phyloP scores from a whole-genome alignment of 2,329 filamentous ascomycete genomes.

The Curvularia eragrostidis region DNA sequence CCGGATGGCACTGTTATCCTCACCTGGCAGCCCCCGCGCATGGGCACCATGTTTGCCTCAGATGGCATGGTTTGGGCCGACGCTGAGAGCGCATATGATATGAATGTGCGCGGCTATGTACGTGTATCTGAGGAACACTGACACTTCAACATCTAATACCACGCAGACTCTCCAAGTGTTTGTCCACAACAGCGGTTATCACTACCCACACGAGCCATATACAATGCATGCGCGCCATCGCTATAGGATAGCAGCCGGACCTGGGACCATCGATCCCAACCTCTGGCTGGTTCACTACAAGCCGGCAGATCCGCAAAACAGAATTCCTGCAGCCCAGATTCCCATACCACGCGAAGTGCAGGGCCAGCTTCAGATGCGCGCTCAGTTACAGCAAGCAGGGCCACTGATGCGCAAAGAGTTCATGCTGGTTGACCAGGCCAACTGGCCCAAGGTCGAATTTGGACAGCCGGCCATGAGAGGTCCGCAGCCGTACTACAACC shows the following conservation, averaged over 20 bases:
- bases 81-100: slow-evolving; percentile 76
- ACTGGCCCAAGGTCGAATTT: slow-evolving; percentile 85
- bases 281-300: slow-evolving; percentile 94
- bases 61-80: slow-evolving; percentile 94
- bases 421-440: slow-evolving; percentile 86
- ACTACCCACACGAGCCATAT: slow-evolving; percentile 72
- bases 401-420: slow-evolving; percentile 88
- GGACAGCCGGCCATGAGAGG: slow-evolving; percentile 53
- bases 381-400: slow-evolving; percentile 71
- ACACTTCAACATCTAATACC: slow-evolving; percentile 9
- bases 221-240: slow-evolving; percentile 81
- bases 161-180: slow-evolving; percentile 89
- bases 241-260: slow-evolving; percentile 80
- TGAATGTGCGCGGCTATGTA: slow-evolving; percentile 75
- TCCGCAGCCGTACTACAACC: slow-evolving; percentile 45
- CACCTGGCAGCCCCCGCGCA: slow-evolving; percentile 80
- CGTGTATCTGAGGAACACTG: slow-evolving; percentile 18
- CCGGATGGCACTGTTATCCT: slow-evolving; percentile 81
- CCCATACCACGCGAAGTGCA: slow-evolving; percentile 67
- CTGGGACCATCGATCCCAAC: slow-evolving; percentile 75
- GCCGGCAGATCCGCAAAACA: slow-evolving; percentile 74
- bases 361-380: slow-evolving; percentile 66
- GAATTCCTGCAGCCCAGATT: slow-evolving; percentile 72
- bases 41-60: slow-evolving; percentile 78
- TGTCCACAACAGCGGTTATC: slow-evolving; percentile 80